Percentiles rank a stretch among this genome's conserved stretches.
phyloP scores from a whole-genome alignment of 2,329 filamentous ascomycete species.

The Lithohypha guttulata region DNA sequence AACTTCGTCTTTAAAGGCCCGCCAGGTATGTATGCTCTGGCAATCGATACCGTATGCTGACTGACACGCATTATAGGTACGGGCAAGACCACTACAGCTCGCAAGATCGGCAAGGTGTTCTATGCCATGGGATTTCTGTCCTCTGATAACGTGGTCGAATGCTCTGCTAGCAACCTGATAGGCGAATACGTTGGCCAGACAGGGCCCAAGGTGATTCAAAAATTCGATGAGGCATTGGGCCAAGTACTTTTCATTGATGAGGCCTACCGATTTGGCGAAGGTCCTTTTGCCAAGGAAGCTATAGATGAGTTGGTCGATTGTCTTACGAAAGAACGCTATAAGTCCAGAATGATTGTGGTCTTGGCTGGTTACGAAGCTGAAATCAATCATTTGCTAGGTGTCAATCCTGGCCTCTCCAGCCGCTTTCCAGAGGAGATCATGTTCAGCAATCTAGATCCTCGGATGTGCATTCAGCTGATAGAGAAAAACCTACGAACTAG shows the following conservation, averaged over 20 bases:
- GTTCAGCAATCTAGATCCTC: conserved; percentile 29
- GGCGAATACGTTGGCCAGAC: conserved; percentile 58
- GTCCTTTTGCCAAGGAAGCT: conserved; percentile 47
- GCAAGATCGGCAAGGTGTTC: conserved; percentile 61
- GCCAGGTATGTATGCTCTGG: conserved; percentile 50
- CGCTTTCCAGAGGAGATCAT: conserved; percentile 11
- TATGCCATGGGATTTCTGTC: conserved; percentile 61
- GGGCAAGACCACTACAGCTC: conserved; percentile 62
- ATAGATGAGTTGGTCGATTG: conserved; percentile 14
- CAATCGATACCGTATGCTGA: no score
- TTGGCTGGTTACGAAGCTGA: conserved; percentile 14
- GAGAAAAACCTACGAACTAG: conserved; percentile 10
- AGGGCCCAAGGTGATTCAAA: conserved; percentile 49
- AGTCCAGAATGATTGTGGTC: conserved; percentile 12
- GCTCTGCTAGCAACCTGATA: conserved; percentile 56
- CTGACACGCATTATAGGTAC: conserved; percentile 35
- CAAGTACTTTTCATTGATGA: conserved; percentile 71
- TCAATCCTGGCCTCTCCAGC: conserved; percentile 10
- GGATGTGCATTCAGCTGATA: conserved; percentile 39
- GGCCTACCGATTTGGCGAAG: conserved; percentile 60
- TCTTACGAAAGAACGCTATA: conserved; percentile 13
- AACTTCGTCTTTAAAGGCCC: conserved; percentile 59
- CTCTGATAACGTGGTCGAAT: conserved; percentile 48
- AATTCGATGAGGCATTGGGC: conserved; percentile 47
- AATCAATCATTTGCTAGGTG: conserved; percentile 11